Evolutionary conservation across 2,329 filamentous ascomycete species (phyloP).

Genomic region (Cryphonectria radicalis): DNA sequence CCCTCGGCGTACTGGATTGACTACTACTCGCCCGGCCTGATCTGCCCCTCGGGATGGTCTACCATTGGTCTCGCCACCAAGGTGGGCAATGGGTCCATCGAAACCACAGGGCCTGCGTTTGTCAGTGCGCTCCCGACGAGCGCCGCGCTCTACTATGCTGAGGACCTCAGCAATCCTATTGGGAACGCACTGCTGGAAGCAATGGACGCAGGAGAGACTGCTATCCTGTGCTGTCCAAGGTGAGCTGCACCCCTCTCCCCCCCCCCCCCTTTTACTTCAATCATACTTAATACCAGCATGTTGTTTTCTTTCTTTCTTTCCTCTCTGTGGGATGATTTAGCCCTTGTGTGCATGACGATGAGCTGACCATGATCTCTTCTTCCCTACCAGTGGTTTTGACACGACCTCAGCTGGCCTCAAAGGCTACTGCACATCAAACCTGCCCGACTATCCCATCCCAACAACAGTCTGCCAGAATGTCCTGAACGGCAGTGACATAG

Average conservation of each 20-base stretch:
- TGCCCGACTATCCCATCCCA: constrained; percentile 13
- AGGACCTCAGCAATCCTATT: neutral
- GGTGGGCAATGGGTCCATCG: constrained; percentile 16
- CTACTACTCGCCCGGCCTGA: constrained; percentile 21
- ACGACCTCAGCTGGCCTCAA: neutral
- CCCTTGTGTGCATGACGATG: no score
- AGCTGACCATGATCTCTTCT: constrained; percentile 4
- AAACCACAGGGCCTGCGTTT: constrained; percentile 18
- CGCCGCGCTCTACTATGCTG: no score
- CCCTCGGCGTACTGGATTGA: neutral
- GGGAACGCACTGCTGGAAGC: constrained; percentile 13
- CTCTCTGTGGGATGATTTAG: no score
- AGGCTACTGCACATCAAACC: constrained; percentile 2
- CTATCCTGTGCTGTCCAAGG: constrained; percentile 21
- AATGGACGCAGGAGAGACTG: constrained; percentile 13
- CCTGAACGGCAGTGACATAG: neutral
- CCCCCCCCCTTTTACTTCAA: no score
- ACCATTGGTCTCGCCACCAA: constrained; percentile 24
- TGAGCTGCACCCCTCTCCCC: neutral
- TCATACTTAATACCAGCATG: no score
- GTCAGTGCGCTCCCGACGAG: neutral
- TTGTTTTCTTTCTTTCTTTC: no score
- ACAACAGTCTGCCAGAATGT: neutral
- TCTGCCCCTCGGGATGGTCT: constrained; percentile 18
- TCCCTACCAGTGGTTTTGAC: neutral